Conservation (phyloP, 139 green algal species). For the Coelastrella sp. region DNA sequence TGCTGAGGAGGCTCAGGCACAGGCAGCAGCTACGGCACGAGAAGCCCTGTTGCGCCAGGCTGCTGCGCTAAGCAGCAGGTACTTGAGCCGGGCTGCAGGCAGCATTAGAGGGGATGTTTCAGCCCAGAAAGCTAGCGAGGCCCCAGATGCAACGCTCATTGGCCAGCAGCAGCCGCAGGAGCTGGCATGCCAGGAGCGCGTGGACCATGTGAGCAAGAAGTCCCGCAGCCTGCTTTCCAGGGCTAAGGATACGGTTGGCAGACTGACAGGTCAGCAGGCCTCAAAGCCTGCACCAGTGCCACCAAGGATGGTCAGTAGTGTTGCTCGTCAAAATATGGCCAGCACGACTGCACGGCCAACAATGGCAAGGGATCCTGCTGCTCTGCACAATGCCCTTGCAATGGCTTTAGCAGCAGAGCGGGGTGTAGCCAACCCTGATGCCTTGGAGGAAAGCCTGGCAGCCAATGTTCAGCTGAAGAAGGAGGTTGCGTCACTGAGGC, state of each 20-base stretch:
- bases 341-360: neutral
- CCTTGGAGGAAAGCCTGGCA: neutral
- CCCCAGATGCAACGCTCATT: neutral
- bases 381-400: slow-evolving; percentile 31
- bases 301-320: neutral
- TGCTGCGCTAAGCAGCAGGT: neutral
- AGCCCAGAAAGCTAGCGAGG: no score
- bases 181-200: neutral
- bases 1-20: neutral
- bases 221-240: neutral
- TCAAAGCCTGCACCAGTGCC: neutral
- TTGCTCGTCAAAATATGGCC: neutral
- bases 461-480: neutral
- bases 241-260: neutral
- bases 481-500: neutral
- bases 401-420: neutral
- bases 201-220: neutral
- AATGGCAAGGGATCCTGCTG: slow-evolving; percentile 13
- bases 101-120: neutral
- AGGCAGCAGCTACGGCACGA: neutral
- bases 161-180: slow-evolving; percentile 18
- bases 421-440: neutral
- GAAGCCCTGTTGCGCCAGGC: neutral
- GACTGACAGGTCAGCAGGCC: neutral
- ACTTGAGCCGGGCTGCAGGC: neutral